Conservation (phyloP, 2,329 filamentous ascomycete genomes). For the Meredithiella fracta region DNA sequence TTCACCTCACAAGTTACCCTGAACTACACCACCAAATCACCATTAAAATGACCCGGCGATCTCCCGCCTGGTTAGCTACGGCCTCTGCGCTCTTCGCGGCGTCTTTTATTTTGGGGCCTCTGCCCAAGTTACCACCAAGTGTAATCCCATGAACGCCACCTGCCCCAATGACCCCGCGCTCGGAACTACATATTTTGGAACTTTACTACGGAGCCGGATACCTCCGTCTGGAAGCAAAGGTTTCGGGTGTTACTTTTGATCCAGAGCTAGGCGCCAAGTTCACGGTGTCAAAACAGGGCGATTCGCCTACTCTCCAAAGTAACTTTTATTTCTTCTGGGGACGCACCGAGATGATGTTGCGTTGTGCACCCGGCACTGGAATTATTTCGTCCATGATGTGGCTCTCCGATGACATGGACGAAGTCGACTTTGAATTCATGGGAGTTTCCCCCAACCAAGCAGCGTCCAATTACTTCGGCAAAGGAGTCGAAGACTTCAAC, state of each 20-base stretch:
- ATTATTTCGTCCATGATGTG: conserved; percentile 73
- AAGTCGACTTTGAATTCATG: conserved; percentile 76
- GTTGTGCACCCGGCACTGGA: conserved; percentile 56
- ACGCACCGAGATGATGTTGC: conserved; percentile 59
- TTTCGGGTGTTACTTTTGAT: conserved; percentile 48
- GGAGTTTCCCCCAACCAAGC: conserved; percentile 47
- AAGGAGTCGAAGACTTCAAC: conserved; percentile 44
- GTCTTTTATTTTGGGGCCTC: conserved; percentile 23
- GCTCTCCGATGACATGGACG: conserved; percentile 69
- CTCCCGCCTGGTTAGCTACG: too few species aligned
- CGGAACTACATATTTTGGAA: conserved; percentile 43
- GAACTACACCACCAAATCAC: too few species aligned
- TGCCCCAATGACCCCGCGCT: conserved; percentile 61
- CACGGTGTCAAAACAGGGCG: conserved; percentile 49
- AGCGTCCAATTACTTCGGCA: conserved; percentile 65
- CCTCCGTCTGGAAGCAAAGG: conserved; percentile 51
- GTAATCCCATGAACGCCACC: conserved; percentile 56
- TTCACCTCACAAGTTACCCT: too few species aligned
- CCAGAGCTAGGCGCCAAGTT: conserved; percentile 51
- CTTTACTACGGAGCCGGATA: conserved; percentile 46
- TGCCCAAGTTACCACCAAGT: conserved; percentile 62
- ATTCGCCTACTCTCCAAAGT: conserved; percentile 64
- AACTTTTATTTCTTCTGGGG: conserved; percentile 81
- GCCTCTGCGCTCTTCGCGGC: too few species aligned
- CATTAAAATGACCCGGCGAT: too few species aligned